These are phyloP conservation scores for Agastache rugosa DNA, from an alignment of 257 asterid genomes.

Conservation along the genomic window DNA sequence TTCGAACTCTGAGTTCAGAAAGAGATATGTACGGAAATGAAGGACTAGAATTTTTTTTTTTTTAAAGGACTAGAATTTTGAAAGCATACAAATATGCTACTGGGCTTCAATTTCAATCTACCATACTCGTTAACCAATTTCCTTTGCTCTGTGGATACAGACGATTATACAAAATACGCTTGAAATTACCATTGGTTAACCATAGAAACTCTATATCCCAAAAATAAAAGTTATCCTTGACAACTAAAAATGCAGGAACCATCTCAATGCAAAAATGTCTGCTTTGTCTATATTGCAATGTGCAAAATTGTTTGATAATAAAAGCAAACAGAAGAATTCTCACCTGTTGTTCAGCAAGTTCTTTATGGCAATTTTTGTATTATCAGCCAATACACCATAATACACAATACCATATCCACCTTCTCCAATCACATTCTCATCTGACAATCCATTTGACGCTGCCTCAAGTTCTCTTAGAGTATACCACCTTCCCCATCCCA, in stretches of 20 bases:
- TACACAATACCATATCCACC: constrained; percentile 98
- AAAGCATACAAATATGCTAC: background rate
- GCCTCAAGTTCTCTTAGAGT: constrained; percentile 96
- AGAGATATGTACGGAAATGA: background rate
- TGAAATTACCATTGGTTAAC: constrained; percentile 12
- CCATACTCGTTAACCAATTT: background rate
- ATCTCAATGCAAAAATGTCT: background rate
- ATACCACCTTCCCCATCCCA: constrained; percentile 99
- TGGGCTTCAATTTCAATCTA: constrained; percentile 6
- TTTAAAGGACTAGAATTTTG: constrained; percentile 7
- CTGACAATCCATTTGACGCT: constrained; percentile 86
- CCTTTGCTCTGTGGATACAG: constrained; percentile 1
- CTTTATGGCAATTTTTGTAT: constrained; percentile 83
- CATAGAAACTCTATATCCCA: constrained; percentile 7
- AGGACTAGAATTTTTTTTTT: background rate
- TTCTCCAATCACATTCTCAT: constrained; percentile 98
- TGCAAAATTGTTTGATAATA: background rate
- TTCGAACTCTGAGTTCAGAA: background rate
- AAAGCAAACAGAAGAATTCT: constrained; percentile 22
- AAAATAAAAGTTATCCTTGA: background rate
- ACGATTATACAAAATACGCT: background rate
- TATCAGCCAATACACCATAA: constrained; percentile 76
- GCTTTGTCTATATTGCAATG: background rate
- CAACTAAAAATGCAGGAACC: background rate
- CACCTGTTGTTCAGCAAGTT: constrained; percentile 92